Base-by-base conservation (phyloP, 106 monocot genomes). In the Platanthera zijinensis region DNA sequence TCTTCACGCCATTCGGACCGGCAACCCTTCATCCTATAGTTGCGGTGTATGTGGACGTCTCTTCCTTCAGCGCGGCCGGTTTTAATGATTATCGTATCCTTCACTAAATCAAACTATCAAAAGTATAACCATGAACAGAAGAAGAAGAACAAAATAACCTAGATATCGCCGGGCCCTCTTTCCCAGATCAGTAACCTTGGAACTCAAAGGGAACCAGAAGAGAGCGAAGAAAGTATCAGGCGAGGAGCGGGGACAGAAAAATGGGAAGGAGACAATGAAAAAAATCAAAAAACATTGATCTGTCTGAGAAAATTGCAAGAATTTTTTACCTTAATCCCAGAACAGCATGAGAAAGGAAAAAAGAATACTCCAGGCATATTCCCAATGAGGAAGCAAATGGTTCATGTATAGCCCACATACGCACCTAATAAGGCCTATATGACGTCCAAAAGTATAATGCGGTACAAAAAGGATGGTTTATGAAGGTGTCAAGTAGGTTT, bases 1-100 rank as follows among this genome's bases (percentile, higher is more conserved):
- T 69, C 69, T 3, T 46, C 52, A 52, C 14, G 53, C 62, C 75
- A 50, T 39, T 69, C 74, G 14, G 80, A 47, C 51, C n/a, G 74
- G 9, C 66, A 68, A 22, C 46, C 52, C 45, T 59, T 80, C 63
- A 22, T 48, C 47, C 69, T 78, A n/a, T n/a, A n/a, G n/a, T n/a
- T n/a, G n/a, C n/a, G n/a, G n/a, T n/a, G n/a, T n/a, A n/a, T n/a
- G n/a, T n/a, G 32, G 59, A 14, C 5, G 5, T 5, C 30, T 39
- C 30, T 4, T 69, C 39, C 45, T 45, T 45, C 73, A 51, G 21
- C 51, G 14, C 68, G 5, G 1, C 53, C n/a, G 15, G 39, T 69
- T 62, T 10, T 19, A 48, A 57, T 46, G 14, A 47, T 22, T 19
- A 30, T 18, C 57, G 57, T 21, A 46, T 2, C 17, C 54, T 59